phyloP scores from a whole-genome alignment of 768 basidiomycete species.

The Fomitopsis serialis region DNA sequence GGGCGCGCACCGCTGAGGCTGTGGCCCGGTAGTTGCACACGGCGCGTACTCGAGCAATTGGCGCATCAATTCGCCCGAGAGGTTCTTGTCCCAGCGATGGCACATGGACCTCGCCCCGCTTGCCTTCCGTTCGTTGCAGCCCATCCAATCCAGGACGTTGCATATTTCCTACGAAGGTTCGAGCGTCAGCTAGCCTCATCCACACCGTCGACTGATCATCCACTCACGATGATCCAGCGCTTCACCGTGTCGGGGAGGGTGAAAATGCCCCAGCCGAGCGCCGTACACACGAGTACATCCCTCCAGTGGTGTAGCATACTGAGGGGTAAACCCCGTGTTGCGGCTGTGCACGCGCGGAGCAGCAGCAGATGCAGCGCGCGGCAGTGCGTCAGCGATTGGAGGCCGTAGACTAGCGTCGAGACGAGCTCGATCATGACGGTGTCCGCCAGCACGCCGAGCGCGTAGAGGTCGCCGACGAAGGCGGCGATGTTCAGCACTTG shows the following conservation, averaged over 20 bases:
- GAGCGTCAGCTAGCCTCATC: not conserved
- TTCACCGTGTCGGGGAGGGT: not conserved
- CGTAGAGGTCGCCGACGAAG: constrained; percentile 7
- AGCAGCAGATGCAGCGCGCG: constrained; percentile 8
- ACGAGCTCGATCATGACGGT: not conserved
- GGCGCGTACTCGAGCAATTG: no score
- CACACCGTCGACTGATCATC: not conserved
- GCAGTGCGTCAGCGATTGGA: constrained; percentile 4
- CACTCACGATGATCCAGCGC: constrained; percentile 5
- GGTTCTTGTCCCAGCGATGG: constrained; percentile 1
- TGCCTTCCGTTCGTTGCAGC: no score
- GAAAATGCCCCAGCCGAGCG: not conserved
- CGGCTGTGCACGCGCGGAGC: constrained; percentile 2
- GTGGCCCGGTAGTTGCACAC: no score
- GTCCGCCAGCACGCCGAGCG: constrained; percentile 1
- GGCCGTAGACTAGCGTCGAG: not conserved
- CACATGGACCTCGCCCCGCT: not conserved
- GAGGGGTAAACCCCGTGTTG: not conserved
- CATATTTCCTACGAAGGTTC: constrained; percentile 4
- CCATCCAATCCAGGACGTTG: constrained; percentile 7
- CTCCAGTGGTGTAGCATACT: not conserved
- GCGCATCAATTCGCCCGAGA: no score
- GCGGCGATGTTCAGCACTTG: constrained; percentile 4
- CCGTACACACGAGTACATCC: not conserved
- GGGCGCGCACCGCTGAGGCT: no score